Evolutionary conservation across 306 rosid genomes (phyloP).

Genomic region (Comarum palustre): DNA sequence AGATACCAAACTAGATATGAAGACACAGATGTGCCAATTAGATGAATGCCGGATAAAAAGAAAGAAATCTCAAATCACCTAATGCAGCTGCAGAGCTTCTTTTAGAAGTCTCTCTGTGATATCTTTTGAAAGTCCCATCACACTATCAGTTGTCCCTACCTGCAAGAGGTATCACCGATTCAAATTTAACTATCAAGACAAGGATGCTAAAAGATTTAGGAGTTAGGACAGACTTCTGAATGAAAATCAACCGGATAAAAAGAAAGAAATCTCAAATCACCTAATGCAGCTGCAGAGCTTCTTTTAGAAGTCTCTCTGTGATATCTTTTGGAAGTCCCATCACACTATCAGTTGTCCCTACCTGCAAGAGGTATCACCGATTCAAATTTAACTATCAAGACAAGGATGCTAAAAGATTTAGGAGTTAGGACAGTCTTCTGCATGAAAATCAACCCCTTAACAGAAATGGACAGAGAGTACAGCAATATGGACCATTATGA

Average conservation of each 20-base stretch:
- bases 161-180: slow-evolving; percentile 40
- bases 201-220: neutral
- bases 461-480: neutral
- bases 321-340: slow-evolving; percentile 90
- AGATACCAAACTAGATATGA: neutral
- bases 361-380: slow-evolving; percentile 50
- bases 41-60: neutral
- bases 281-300: slow-evolving; percentile 42
- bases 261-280: no score
- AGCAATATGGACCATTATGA: neutral
- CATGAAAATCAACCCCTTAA: neutral
- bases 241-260: neutral
- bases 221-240: neutral
- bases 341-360: slow-evolving; percentile 90
- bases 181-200: slow-evolving; percentile 9
- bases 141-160: slow-evolving; percentile 92
- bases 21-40: neutral
- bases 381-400: slow-evolving; percentile 11
- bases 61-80: neutral
- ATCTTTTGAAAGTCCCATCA: slow-evolving; percentile 90
- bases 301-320: slow-evolving; percentile 69
- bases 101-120: slow-evolving; percentile 67
- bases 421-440: neutral
- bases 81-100: slow-evolving; percentile 50
- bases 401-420: neutral